Evolutionary conservation across 306 rosid species (phyloP), one percentile per base, ranked within the genome.

Genomic region (Hippophae rhamnoides): DNA sequence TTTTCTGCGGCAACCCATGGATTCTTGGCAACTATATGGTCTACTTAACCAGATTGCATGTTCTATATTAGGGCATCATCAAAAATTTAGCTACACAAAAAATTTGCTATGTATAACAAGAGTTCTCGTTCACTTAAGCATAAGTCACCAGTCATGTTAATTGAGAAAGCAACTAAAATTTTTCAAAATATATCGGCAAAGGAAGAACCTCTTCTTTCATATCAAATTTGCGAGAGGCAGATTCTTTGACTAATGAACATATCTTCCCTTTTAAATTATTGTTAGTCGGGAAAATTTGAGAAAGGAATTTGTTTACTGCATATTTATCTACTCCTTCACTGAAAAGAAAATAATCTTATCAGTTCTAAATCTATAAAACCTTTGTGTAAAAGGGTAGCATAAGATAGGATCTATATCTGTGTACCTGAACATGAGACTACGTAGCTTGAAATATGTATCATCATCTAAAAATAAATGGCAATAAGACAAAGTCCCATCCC

Each of bases 281-380:
- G 40, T 76, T 81, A 70, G 63, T 43, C 59, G 83, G 66, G 75
- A 90, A 83, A 64, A 85, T 83, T 76, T 90, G 86, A 26, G 45
- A 64, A 52, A 90, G 83, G 68, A 90, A 85, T 75, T 85, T 90
- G 82, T 78, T 86, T 60, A 90, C 83, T 46, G 77, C 74, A 75
- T 81, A 87, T 68, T 83, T 89, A 78, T 90, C 98, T 25, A 79
- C 87, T 49, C 95, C 98, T 63, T 90, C 98, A 81, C 96, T 90
- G 87, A 70, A 59, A 66, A 77, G 57, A 70, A 58, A 62, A 68
- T 27, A 54, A 7, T 60, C 56, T 11, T 73, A 42, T 60, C 54
- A 73, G 11, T 38, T 67, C 13, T 8, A 14, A 25, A 51, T 43
- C 52, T 27, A 69, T 13, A 44, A 42, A 57, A 63, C 26, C 12